A percentile compares a stretch with the other conserved stretches of the same genome.
phyloP scores from a whole-genome alignment of 768 basidiomycete species.

The Pleurotus ostreatus region DNA sequence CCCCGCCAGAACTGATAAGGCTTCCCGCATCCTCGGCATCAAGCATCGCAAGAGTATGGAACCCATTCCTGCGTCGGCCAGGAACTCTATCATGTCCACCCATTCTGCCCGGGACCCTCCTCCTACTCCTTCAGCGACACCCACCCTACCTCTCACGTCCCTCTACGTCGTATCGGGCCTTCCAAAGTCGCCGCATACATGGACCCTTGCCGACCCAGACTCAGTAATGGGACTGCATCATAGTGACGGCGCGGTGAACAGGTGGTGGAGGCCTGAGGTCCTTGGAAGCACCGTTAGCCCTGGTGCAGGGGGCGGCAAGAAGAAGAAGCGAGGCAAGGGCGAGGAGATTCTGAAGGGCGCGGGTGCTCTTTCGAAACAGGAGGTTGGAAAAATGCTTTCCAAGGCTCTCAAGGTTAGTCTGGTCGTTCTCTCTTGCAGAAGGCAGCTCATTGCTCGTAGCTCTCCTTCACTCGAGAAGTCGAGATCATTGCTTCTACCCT shows the following conservation, averaged over 20 bases:
- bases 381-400: constrained; percentile 86
- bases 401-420: constrained; percentile 79
- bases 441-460: constrained; percentile 35
- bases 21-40: constrained; percentile 74
- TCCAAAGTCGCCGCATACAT: constrained; percentile 84
- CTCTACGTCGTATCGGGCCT: constrained; percentile 87
- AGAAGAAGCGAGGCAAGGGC: constrained; percentile 61
- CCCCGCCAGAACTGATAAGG: constrained; percentile 59
- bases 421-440: constrained; percentile 9
- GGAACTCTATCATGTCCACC: constrained; percentile 76
- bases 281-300: constrained; percentile 85
- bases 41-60: constrained; percentile 77
- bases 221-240: constrained; percentile 80
- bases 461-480: constrained; percentile 88
- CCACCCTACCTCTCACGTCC: constrained; percentile 74
- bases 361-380: constrained; percentile 78
- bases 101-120: constrained; percentile 58
- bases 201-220: constrained; percentile 86
- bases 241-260: constrained; percentile 76
- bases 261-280: constrained; percentile 91
- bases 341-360: constrained; percentile 71
- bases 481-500: constrained; percentile 94
- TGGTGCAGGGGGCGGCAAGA: constrained; percentile 76
- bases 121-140: constrained; percentile 56
- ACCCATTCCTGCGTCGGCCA: constrained; percentile 73